Base-by-base conservation (phyloP, 1,139 yeast species). In the Kodamaea ohmeri region DNA sequence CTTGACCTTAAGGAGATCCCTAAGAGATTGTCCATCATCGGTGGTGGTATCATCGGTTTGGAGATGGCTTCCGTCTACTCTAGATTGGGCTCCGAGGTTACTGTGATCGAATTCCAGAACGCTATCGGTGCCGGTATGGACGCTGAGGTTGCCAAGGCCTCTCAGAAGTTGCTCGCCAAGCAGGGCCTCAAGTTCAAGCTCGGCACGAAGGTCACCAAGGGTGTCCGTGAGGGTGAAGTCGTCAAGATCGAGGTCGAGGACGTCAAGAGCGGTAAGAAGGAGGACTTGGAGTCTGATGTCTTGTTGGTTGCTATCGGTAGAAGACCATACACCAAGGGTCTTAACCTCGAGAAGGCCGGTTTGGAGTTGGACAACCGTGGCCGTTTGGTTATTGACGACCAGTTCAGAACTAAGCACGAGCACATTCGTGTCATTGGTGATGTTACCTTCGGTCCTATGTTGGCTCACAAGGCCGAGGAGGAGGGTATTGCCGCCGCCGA, bases 391-490 rank as follows among this genome's bases (percentile, higher is more conserved):
- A 90, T 94, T 59, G 97, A 94, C 66, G 83, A 86, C 46, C 89
- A 92, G 72, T 92, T 78, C 78, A 84, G 87, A 70, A 86, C 98
- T 53, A 90, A 86, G 68, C 80, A 75, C 67, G 84, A 89, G 45
- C 95, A 94, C 70, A 90, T 94, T 60, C 87, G 96, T 67, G 95
- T 89, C 55, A 88, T 92, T 66, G 99, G 99, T 65, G 99, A 94
- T 62, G 97, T 83, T 44, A 94, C 98, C 34, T 92, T 87, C 55
- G 98, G 98, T 55, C 94, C 96, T 55, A 94, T 94, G 99, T 80
- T 94, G 71, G 99, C 99, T 48, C 99, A 94, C 78, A 94, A 94
- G 77, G 99, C 99, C 46, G 99, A 94, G 74, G 99, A 94, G 67
- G 99, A 94, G 76, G 99, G 97, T 67, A 83, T 94, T 56, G 99